Conservation (phyloP, 805 yeast species). For the Scheffersomyces ergatensis region DNA sequence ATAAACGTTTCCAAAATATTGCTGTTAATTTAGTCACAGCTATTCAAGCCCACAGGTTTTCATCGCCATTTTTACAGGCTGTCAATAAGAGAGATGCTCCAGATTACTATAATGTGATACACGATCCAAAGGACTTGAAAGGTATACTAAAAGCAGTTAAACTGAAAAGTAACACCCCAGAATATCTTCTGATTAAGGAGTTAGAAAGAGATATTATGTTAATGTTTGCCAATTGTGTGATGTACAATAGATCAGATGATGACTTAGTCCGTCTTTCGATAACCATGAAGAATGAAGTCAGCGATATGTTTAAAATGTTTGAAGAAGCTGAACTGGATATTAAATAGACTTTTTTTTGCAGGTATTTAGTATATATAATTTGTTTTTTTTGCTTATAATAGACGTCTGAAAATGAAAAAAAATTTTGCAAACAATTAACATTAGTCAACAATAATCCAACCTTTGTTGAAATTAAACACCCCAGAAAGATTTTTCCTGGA, state of each 20-base stretch:
- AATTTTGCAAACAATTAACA: too few species aligned
- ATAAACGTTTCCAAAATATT: slow-evolving; percentile 58
- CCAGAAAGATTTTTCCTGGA: too few species aligned
- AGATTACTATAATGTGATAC: slow-evolving; percentile 59
- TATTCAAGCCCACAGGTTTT: slow-evolving; percentile 67
- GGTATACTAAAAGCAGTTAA: slow-evolving; percentile 57
- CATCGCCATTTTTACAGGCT: slow-evolving; percentile 71
- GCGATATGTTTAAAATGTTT: slow-evolving; percentile 54
- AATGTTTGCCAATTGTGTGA: slow-evolving; percentile 82
- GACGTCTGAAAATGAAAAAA: too few species aligned
- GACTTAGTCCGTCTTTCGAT: slow-evolving; percentile 61
- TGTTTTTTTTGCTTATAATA: too few species aligned
- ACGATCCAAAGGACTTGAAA: slow-evolving; percentile 67
- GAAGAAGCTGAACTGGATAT: slow-evolving; percentile 47
- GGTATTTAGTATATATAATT: too few species aligned
- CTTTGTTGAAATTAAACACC: too few species aligned
- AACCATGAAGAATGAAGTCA: slow-evolving; percentile 70
- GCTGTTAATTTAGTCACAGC: slow-evolving; percentile 62
- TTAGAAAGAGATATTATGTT: slow-evolving; percentile 67
- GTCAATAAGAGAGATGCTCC: slow-evolving; percentile 69
- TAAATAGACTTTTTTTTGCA: slow-evolving; percentile 3
- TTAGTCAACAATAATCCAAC: too few species aligned
- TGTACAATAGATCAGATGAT: slow-evolving; percentile 70
- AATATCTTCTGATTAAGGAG: slow-evolving; percentile 54
- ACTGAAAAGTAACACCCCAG: slow-evolving; percentile 29